Conservation (phyloP, 139 green algal species). For the Astrephomene gubernaculifera region DNA sequence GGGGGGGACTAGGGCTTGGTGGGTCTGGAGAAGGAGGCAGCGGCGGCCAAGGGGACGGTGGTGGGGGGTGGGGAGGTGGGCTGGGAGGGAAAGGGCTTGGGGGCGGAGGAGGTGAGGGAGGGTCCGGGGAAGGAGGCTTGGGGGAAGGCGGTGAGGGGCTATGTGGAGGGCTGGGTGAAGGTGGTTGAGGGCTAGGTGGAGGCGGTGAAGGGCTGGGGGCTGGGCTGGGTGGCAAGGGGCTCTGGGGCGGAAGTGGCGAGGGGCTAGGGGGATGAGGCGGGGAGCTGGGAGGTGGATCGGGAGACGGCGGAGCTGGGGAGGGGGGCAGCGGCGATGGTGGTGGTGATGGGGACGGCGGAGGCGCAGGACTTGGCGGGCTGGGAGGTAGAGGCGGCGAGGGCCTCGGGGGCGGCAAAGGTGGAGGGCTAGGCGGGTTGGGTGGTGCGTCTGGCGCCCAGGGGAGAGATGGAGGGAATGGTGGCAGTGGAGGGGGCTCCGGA, state of each 20-base stretch:
- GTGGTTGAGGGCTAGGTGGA: not conserved
- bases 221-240: not conserved
- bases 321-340: not conserved
- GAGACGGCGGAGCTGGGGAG: not conserved
- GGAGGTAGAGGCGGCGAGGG: not conserved
- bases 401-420: not conserved
- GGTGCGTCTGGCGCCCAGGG: not conserved
- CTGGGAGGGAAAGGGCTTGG: not conserved
- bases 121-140: not conserved
- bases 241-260: not conserved
- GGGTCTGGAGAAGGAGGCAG: too few relatives aligned
- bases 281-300: not conserved
- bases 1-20: too few relatives aligned
- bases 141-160: not conserved
- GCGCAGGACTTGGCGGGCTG: not conserved
- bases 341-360: not conserved
- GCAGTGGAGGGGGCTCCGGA: not conserved
- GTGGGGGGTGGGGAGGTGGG: not conserved
- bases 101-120: not conserved
- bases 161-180: not conserved
- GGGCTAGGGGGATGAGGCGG: not conserved
- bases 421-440: not conserved
- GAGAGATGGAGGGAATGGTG: not conserved
- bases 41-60: not conserved
- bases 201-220: not conserved